These are phyloP conservation scores for Phytopythium boreale DNA, from an alignment of 352 stramenopile species.

Conservation along the genomic window DNA sequence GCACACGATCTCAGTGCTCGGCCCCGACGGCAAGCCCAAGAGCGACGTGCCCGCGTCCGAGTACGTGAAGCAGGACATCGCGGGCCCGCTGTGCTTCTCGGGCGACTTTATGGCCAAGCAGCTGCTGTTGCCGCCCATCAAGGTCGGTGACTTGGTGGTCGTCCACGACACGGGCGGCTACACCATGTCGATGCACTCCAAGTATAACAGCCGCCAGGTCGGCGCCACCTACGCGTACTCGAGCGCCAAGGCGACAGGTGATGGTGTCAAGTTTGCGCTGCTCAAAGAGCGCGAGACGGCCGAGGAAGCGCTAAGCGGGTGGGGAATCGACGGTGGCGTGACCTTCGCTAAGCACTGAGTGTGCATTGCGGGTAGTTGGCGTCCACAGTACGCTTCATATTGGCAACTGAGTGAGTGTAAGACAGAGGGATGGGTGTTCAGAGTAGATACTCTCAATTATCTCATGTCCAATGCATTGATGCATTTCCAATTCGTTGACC, in stretches of 20 bases:
- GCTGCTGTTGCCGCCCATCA: slow-evolving; percentile 62
- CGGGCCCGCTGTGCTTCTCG: slow-evolving; percentile 91
- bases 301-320: slow-evolving; percentile 66
- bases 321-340: slow-evolving; percentile 53
- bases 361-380: background rate
- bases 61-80: slow-evolving; percentile 83
- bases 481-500: background rate
- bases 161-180: slow-evolving; percentile 89
- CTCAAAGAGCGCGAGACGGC: slow-evolving; percentile 68
- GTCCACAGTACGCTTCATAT: too few relatives aligned
- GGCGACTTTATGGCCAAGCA: slow-evolving; percentile 88
- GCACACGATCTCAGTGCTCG: slow-evolving; percentile 81
- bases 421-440: background rate
- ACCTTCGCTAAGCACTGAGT: background rate
- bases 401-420: too few relatives aligned
- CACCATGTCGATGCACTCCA: slow-evolving; percentile 86
- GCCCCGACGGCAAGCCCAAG: slow-evolving; percentile 45
- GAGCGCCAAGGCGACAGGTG: slow-evolving; percentile 9
- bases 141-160: slow-evolving; percentile 74
- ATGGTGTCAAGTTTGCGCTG: slow-evolving; percentile 42
- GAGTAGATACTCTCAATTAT: background rate
- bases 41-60: slow-evolving; percentile 12
- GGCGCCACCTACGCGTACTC: slow-evolving; percentile 67
- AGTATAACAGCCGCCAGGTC: slow-evolving; percentile 85
- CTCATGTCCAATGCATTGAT: background rate